Base-by-base conservation (phyloP, 2,329 filamentous ascomycete species). In the Fusarium chaquense region DNA sequence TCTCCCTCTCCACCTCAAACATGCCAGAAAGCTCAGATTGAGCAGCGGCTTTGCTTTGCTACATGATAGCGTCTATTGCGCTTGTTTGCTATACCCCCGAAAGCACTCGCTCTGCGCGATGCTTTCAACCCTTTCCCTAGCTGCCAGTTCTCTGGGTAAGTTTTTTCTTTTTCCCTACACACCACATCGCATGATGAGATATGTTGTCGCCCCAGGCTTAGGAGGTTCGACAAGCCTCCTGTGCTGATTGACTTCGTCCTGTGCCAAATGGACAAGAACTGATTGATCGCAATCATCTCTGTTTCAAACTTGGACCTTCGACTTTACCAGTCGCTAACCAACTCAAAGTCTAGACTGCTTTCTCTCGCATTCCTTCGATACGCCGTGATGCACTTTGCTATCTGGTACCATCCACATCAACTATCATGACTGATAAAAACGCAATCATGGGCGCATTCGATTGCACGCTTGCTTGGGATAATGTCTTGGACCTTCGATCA, bases 231-330 rank as follows among this genome's bases (percentile, higher is more conserved):
- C 80, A 81, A 82, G 79, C 81, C 79, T 83, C 78, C 62, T 70
- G 73, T 83, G 82, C 79, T 83, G 82, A 83, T 76, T 80, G 82
- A 84, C 85, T 81, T 73, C 72, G 84, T 86, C 84, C 83, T 83
- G 81, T 80, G 83, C 85, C 85, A 87, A 87, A 85, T 80, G 84
- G 84, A 86, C 83, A 75, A 52, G 77, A 72, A 77, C 83, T 85
- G 83, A 85, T 78, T 67, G 68, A 70, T 55, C 52, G 62, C 59
- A 45, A 58, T 58, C 53, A 22, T 43, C 40, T 55, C 52, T 56
- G 26, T 66, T 70, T 60, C 45, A 45, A 65, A 49, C 40, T 24
- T 58, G 47, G 38, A 60, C 18, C 32, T 33, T 11, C 18, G 41
- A 47, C 56, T 50, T 16, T 44, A 47, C 26, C 38, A 43, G 24